Evolutionary conservation across 257 asterid species (phyloP).

Genomic region (Apocynum venetum): DNA sequence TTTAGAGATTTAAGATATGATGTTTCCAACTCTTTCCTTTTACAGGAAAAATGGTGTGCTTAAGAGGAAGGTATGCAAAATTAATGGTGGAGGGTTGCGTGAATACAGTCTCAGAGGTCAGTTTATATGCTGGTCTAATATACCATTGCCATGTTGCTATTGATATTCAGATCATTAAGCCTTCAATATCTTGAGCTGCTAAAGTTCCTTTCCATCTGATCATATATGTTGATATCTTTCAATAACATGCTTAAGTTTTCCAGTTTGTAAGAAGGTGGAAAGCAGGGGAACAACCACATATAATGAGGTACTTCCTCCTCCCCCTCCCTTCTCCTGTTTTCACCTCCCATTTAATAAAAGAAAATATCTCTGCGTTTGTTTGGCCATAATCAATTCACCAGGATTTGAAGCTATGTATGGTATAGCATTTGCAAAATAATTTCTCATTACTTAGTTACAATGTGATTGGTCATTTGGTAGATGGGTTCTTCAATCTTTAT

Average conservation of each 20-base stretch:
- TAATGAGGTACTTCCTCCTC: constrained; percentile 16
- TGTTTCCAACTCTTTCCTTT: background rate
- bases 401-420: background rate
- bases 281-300: constrained; percentile 24
- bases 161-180: background rate
- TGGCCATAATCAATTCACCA: background rate
- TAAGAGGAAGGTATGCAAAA: constrained; percentile 17
- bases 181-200: background rate
- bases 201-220: background rate
- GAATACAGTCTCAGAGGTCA: constrained; percentile 25
- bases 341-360: background rate
- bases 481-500: background rate
- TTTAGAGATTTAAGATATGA: background rate
- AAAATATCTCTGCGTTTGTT: background rate
- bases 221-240: background rate
- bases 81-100: constrained; percentile 21
- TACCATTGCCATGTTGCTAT: background rate
- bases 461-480: background rate
- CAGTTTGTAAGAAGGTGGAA: constrained; percentile 29
- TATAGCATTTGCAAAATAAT: background rate
- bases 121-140: background rate
- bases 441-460: background rate
- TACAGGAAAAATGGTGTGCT: background rate
- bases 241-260: background rate
- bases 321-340: background rate